Evolutionary conservation across 2,329 filamentous ascomycete genomes (phyloP), one percentile per base, ranked within the genome.

Genomic region (Pseudopyricularia cyperi): DNA sequence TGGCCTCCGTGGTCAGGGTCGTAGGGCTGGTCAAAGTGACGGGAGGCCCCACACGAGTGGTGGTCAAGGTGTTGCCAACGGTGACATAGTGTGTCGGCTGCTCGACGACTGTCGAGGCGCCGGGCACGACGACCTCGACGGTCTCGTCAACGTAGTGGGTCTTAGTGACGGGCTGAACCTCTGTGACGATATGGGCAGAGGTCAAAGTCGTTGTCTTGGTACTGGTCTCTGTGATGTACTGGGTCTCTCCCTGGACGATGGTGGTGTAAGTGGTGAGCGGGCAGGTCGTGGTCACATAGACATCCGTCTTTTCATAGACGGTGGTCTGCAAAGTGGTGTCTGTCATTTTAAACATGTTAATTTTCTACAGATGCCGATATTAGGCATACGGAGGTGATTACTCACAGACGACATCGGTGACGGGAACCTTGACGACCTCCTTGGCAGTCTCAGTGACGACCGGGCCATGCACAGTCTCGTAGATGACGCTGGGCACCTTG

Each of bases 261-360:
- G 72, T 74, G 5, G 70, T 70, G 59, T 69, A 67, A 50, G 62
- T 63, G 50, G 63, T 68, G 49, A 66, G 68, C 7, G 67, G 66
- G 57, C 60, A 66, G 12, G 68, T 67, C 44, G 68, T 64, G 22
- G 65, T 68, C 8, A 66, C 67, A 56, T 67, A 67, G 34, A 66
- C 62, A 9, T 58, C 60, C 8, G 51, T 52, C 24, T 34, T 48
- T 15, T 35, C 44, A 34, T 52, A 28, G 6, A 35, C 15, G 22
- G 50, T 51, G 17, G 50, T 51, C 39, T 51, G 37, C 7, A 46
- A 28, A 2, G 50, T 51, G 17, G 50, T 51, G 50, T 51, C 49
- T 51, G n/a, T 14, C 17, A 12, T 44, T 37, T 28, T 52, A 34
- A 6, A 32, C 49, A 19, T 42, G 22, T 24, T 65, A 59, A 2